Evolutionary conservation across 805 yeast species (phyloP), one percentile per base, ranked within the genome.

Genomic region (Candida wancherniae): DNA sequence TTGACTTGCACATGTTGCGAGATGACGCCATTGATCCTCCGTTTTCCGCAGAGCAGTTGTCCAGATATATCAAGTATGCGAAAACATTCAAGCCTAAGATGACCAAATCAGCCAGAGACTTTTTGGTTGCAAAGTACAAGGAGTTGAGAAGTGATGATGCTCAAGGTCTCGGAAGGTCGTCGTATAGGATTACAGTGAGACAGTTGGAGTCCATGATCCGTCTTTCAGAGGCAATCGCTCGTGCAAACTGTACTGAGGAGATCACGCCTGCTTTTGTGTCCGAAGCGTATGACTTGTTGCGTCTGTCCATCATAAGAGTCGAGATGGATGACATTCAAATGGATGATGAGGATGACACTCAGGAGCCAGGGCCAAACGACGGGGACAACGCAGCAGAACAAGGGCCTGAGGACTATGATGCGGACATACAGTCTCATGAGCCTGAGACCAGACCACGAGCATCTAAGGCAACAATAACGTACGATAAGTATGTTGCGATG

Each of bases 171-270:
- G 83, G 84, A 13, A 71, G 90, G 52, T 77, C 86, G 30, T 82
- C 95, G 37, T 90, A 90, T 57, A 70, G 97, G 56, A 92, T 92
- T 48, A 92, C 98, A 0, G 98, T 92, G 20, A 83, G 98, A 68
- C 98, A 92, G 55, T 71, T 92, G 50, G 98, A 90, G 61, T 81
- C 92, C 31, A 75, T 88, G 87, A 81, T 92, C 44, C 75, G 98
- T 53, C 69, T 92, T 37, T 79, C 92, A 3, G 98, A 92, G 56
- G 97, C 96, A 1, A 88, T 92, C 58, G 97, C 98, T 1, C 73
- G 95, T 44, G 97, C 97, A 16, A 92, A 90, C 58, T 88, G 97
- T 60, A 84, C 88, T 12, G 92, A 84, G 42, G 87, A 78, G 40
- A 80, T 87, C 32, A 77, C 90, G 0, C 84, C 90, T 6, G 70